Evolutionary conservation across 2,329 filamentous ascomycete genomes (phyloP).

Genomic region (Domatiomyces catenatus): DNA sequence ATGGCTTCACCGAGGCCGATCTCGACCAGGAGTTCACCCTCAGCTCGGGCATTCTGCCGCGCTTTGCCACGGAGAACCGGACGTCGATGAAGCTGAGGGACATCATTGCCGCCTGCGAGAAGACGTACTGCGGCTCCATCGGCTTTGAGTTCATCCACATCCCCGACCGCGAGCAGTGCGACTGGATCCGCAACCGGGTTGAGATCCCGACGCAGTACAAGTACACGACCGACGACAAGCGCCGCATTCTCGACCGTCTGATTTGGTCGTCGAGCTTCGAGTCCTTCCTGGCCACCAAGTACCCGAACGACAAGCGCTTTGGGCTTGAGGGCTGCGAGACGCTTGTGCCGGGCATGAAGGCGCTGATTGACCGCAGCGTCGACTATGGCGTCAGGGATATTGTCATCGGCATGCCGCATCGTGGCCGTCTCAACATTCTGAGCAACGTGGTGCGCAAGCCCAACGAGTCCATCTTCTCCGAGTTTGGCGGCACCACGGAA

Average conservation of each 20-base stretch:
- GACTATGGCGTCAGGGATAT: constrained; percentile 99
- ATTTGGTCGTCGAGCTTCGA: constrained; percentile 99
- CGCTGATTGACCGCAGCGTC: constrained; percentile 91
- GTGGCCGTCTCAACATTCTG: constrained; percentile 92
- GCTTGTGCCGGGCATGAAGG: constrained; percentile 97
- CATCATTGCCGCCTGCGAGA: constrained; percentile 84
- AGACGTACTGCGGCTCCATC: constrained; percentile 93
- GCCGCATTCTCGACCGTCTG: constrained; percentile 85
- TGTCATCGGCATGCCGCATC: constrained; percentile 98
- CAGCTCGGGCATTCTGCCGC: constrained; percentile 84
- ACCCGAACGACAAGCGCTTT: constrained; percentile 99
- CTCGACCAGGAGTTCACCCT: constrained; percentile 82
- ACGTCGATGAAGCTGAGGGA: constrained; percentile 96
- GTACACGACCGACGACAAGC: constrained; percentile 96
- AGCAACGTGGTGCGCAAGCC: constrained; percentile 98
- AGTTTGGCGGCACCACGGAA: constrained; percentile 78
- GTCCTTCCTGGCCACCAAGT: constrained; percentile 87
- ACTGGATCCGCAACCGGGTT: constrained; percentile 90
- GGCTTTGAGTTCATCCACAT: constrained; percentile 99
- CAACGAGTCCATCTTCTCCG: constrained; percentile 98
- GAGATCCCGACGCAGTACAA: constrained; percentile 92
- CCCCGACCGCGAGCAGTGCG: constrained; percentile 89
- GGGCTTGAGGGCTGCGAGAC: constrained; percentile 95
- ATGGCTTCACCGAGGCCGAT: constrained; percentile 88
- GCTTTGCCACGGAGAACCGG: constrained; percentile 74